These are phyloP conservation scores for Psilocybe sp. DNA, from an alignment of 768 basidiomycete genomes.

Conservation along the genomic window DNA sequence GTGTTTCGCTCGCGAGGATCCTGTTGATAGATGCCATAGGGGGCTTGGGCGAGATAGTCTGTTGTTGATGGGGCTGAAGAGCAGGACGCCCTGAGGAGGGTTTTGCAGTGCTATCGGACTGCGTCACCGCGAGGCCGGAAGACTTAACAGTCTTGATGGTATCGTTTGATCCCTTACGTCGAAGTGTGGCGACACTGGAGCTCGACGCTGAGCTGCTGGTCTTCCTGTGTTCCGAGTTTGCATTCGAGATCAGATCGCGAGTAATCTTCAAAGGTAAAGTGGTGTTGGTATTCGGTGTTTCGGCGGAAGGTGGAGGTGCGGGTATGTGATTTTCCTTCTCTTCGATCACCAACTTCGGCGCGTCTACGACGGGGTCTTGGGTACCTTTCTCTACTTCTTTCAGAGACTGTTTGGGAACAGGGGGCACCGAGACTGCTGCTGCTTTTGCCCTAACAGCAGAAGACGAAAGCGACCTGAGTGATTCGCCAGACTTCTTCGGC, in stretches of 20 bases:
- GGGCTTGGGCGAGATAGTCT: constrained; percentile 4
- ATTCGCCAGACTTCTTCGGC: too few relatives aligned
- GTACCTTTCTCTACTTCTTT: too few relatives aligned
- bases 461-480: too few relatives aligned
- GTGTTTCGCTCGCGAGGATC: constrained; percentile 18
- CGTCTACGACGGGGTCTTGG: too few relatives aligned
- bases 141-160: constrained; percentile 36
- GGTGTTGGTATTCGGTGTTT: constrained; percentile 22
- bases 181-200: constrained; percentile 38
- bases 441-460: too few relatives aligned
- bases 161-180: constrained; percentile 40
- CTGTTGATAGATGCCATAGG: constrained; percentile 14
- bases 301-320: not conserved
- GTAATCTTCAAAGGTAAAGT: constrained; percentile 19
- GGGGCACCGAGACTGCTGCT: too few relatives aligned
- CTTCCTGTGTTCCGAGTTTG: constrained; percentile 38
- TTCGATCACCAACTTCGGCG: constrained; percentile 5
- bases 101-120: not conserved
- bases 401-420: too few relatives aligned
- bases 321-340: constrained; percentile 7
- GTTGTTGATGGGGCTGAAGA: constrained; percentile 10
- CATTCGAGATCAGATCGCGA: constrained; percentile 15
- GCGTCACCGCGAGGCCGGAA: not conserved
- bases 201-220: constrained; percentile 41
- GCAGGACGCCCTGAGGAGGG: not conserved